phyloP scores from a whole-genome alignment of 257 asterid genomes.

The Marsdenia floribunda region DNA sequence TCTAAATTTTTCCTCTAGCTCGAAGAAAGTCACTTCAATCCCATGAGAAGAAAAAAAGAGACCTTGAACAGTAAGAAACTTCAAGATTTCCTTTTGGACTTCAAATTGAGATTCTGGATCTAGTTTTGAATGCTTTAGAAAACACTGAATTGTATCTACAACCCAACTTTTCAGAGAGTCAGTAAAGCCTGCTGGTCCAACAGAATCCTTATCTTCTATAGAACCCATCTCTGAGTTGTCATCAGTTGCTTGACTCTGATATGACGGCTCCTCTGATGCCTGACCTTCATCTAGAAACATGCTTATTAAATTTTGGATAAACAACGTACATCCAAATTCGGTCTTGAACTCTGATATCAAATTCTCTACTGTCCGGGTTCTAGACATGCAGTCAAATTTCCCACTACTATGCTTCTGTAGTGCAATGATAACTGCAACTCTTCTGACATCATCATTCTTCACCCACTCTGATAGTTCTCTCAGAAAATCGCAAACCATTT shows the following conservation, averaged over 20 bases:
- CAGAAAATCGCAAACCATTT: constrained; percentile 73
- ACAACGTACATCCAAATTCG: constrained; percentile 69
- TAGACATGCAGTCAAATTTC: constrained; percentile 70
- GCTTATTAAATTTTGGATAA: constrained; percentile 57
- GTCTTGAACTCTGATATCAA: constrained; percentile 72
- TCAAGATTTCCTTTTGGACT: constrained; percentile 74
- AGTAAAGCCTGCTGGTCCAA: constrained; percentile 44
- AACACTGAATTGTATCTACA: constrained; percentile 69
- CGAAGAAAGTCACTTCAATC: constrained; percentile 93
- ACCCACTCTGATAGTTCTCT: constrained; percentile 79
- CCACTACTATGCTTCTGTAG: constrained; percentile 89
- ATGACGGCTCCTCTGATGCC: constrained; percentile 91
- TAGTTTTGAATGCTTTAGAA: constrained; percentile 63
- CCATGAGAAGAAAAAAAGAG: constrained; percentile 87
- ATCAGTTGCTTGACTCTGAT: constrained; percentile 96
- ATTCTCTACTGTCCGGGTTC: constrained; percentile 73
- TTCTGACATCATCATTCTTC: constrained; percentile 57
- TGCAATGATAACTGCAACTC: constrained; percentile 83
- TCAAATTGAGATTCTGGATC: constrained; percentile 63
- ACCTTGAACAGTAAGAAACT: constrained; percentile 93
- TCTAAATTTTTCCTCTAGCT: constrained; percentile 73
- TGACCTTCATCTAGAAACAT: constrained; percentile 85
- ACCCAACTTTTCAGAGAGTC: constrained; percentile 83
- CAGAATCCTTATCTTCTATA: constrained; percentile 65
- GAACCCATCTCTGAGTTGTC: constrained; percentile 94